Percentiles rank a stretch among this genome's conserved stretches.
phyloP scores from a whole-genome alignment of 192 early-diverging fungal genomes.

The Coemansia sp. region DNA sequence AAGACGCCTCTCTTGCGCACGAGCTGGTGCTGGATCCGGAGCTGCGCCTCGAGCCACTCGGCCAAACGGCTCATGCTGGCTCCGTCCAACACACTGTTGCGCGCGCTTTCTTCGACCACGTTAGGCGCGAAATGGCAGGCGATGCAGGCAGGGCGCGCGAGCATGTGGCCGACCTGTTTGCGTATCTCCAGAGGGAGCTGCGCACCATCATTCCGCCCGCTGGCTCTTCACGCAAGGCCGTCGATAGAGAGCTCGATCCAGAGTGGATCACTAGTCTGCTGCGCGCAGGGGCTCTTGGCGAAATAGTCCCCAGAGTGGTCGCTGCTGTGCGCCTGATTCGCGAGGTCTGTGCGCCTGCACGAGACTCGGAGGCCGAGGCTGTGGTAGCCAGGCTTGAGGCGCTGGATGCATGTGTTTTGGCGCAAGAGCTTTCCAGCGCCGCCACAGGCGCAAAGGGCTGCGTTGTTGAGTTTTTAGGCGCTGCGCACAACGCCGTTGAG shows the following conservation, averaged over 20 bases:
- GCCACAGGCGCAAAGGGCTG: neutral
- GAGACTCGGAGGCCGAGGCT: slow-evolving; percentile 14
- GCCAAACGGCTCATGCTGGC: slow-evolving; percentile 11
- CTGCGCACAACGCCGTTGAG: slow-evolving; percentile 14
- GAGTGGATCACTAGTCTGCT: slow-evolving; percentile 26
- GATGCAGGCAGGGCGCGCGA: slow-evolving; percentile 5
- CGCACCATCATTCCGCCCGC: slow-evolving; percentile 25
- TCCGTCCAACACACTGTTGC: slow-evolving; percentile 26
- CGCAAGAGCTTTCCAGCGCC: neutral
- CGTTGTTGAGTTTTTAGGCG: slow-evolving; percentile 15
- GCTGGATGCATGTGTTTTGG: neutral
- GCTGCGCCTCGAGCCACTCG: slow-evolving; percentile 24
- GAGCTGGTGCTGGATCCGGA: slow-evolving; percentile 41
- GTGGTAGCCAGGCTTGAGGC: slow-evolving; percentile 3
- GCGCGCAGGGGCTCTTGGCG: slow-evolving; percentile 11
- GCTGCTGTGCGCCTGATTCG: slow-evolving; percentile 19
- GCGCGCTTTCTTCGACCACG: slow-evolving; percentile 24
- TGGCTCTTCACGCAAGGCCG: slow-evolving; percentile 1
- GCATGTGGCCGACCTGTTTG: slow-evolving; percentile 19
- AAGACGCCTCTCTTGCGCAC: slow-evolving; percentile 41
- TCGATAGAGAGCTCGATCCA: slow-evolving; percentile 40
- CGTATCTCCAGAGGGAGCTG: slow-evolving; percentile 28
- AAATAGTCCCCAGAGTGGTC: slow-evolving; percentile 20
- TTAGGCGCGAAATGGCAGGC: slow-evolving; percentile 21
- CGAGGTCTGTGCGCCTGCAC: slow-evolving; percentile 37